phyloP scores from a whole-genome alignment of 2,329 filamentous ascomycete species.

The Colletotrichum liriopes region DNA sequence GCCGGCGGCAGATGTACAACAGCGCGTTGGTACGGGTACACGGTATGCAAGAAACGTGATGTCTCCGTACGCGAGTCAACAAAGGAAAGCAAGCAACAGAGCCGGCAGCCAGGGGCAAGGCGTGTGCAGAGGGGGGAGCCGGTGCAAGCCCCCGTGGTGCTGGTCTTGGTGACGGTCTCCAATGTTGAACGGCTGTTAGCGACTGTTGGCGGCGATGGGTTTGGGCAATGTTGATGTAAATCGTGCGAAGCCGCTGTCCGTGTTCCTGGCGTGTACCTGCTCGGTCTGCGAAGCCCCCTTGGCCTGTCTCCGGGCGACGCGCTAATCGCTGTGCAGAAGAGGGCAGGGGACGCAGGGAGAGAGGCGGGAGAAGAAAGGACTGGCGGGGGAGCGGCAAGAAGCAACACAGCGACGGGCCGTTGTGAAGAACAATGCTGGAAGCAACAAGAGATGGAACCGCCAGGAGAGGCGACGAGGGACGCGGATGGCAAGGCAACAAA shows the following conservation, averaged over 20 bases:
- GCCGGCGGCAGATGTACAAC: neutral
- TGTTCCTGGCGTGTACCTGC: too few species aligned
- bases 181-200: too few species aligned
- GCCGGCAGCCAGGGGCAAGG: neutral
- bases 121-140: slow-evolving; percentile 2
- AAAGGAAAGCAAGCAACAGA: slow-evolving; percentile 3
- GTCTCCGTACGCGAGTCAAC: slow-evolving; percentile 25
- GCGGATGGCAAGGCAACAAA: neutral
- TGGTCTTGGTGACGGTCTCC: neutral
- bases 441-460: neutral
- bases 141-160: slow-evolving; percentile 6
- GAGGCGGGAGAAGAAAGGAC: neutral
- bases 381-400: neutral
- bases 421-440: neutral
- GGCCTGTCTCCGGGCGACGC: neutral
- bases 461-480: neutral
- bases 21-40: neutral
- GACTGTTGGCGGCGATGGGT: slow-evolving; percentile 7
- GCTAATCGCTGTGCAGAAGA: too few species aligned
- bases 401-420: neutral
- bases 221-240: slow-evolving; percentile 32
- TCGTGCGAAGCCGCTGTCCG: neutral
- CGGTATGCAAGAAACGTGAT: neutral
- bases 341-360: neutral
- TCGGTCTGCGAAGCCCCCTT: too few species aligned